Evolutionary conservation across 192 early-diverging fungal species (phyloP).

Genomic region (Coemansia sp.): DNA sequence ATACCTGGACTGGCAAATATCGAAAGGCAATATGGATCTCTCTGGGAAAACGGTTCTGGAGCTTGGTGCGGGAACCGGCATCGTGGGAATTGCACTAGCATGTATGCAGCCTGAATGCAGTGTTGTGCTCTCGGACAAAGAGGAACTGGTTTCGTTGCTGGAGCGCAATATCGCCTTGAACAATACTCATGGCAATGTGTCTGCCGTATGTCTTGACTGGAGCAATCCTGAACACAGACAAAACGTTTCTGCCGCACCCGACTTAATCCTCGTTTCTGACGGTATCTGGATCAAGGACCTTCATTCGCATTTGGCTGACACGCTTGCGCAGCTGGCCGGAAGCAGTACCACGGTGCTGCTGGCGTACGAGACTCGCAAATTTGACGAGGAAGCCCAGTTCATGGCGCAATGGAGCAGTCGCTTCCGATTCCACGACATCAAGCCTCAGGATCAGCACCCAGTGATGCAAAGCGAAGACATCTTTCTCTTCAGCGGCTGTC

Average conservation of each 20-base stretch:
- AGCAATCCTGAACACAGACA: neutral
- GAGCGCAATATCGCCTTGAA: slow-evolving; percentile 35
- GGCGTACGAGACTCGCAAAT: slow-evolving; percentile 31
- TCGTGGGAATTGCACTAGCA: slow-evolving; percentile 35
- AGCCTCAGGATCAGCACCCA: slow-evolving; percentile 39
- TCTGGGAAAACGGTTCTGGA: slow-evolving; percentile 32
- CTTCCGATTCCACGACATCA: slow-evolving; percentile 48
- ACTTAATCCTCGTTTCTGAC: slow-evolving; percentile 44
- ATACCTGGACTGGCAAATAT: slow-evolving; percentile 30
- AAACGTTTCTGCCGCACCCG: neutral
- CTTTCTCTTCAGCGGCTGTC: slow-evolving; percentile 24
- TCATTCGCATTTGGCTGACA: slow-evolving; percentile 34
- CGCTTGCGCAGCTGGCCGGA: slow-evolving; percentile 20
- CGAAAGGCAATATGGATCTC: slow-evolving; percentile 17
- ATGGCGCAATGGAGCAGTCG: slow-evolving; percentile 32
- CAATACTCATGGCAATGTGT: slow-evolving; percentile 1
- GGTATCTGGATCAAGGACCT: slow-evolving; percentile 35
- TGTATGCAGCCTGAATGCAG: slow-evolving; percentile 22
- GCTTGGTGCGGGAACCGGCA: slow-evolving; percentile 38
- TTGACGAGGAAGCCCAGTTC: slow-evolving; percentile 44
- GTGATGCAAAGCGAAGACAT: slow-evolving; percentile 48
- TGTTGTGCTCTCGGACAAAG: slow-evolving; percentile 35
- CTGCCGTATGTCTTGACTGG: slow-evolving; percentile 24
- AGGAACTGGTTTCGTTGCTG: slow-evolving; percentile 28
- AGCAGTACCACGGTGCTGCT: slow-evolving; percentile 23